A percentile compares a stretch with the other conserved stretches of the same genome.
phyloP scores from a whole-genome alignment of 179 eudicot genomes.

The Camellia oleifera region DNA sequence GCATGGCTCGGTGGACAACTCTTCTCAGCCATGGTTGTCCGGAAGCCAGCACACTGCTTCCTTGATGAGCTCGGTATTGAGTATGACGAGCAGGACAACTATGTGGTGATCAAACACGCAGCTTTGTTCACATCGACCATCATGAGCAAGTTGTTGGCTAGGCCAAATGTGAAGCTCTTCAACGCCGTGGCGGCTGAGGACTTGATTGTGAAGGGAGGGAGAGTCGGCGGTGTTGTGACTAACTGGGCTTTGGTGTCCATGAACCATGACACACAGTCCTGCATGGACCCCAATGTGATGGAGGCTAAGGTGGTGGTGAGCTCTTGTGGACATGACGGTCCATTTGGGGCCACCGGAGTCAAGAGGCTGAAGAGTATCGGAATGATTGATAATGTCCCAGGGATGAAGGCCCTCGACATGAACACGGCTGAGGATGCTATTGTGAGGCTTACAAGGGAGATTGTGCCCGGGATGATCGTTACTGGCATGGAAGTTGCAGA shows the following conservation, averaged over 20 bases:
- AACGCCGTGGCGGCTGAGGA: constrained; percentile 90
- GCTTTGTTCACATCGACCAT: constrained; percentile 87
- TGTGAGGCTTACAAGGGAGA: constrained; percentile 74
- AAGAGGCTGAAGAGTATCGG: constrained; percentile 79
- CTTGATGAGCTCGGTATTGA: constrained; percentile 66
- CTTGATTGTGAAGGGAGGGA: constrained; percentile 66
- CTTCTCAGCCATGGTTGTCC: constrained; percentile 90
- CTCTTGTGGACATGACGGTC: constrained; percentile 90
- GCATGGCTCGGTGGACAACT: constrained; percentile 95
- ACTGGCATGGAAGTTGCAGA: constrained; percentile 97
- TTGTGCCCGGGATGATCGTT: constrained; percentile 90
- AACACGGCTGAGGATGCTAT: constrained; percentile 86
- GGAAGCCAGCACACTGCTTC: constrained; percentile 82
- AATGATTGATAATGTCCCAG: constrained; percentile 69
- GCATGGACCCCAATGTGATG: constrained; percentile 96
- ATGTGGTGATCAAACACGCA: constrained; percentile 84
- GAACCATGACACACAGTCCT: constrained; percentile 92
- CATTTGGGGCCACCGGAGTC: constrained; percentile 90
- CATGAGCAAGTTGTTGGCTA: constrained; percentile 70
- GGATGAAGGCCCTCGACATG: constrained; percentile 92
- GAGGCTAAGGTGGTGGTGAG: constrained; percentile 89
- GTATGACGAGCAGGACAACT: constrained; percentile 75
- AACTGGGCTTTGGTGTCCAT: constrained; percentile 89
- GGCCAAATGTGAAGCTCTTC: constrained; percentile 85
- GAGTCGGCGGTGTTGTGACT: constrained; percentile 82